A percentile compares a stretch with the other conserved stretches of the same genome.
These are phyloP conservation scores for Aspergillus saccharolyticus DNA, from an alignment of 495 filamentous ascomycete genomes.

Conservation along the genomic window DNA sequence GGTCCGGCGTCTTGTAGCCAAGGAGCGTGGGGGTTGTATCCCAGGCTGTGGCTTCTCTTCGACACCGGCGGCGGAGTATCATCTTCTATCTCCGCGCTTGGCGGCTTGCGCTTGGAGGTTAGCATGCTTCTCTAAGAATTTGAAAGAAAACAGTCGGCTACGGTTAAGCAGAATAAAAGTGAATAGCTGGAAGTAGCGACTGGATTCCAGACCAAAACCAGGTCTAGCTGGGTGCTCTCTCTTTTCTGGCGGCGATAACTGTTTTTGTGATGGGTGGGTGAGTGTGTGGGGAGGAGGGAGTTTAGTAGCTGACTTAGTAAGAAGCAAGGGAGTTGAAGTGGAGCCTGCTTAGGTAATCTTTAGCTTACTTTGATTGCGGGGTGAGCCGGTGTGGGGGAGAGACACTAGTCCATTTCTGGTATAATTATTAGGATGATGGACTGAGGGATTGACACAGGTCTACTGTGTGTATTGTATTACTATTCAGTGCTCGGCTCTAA, in stretches of 20 bases:
- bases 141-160: too few relatives aligned
- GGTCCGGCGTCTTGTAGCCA: conserved; percentile 32
- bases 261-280: background rate
- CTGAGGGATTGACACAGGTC: too few relatives aligned
- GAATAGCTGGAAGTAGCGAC: too few relatives aligned
- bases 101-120: conserved; percentile 28
- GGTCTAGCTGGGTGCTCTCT: too few relatives aligned
- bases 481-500: too few relatives aligned
- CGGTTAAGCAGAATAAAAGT: too few relatives aligned
- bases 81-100: conserved; percentile 18
- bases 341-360: background rate
- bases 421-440: too few relatives aligned
- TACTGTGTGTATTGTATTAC: too few relatives aligned
- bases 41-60: conserved; percentile 27
- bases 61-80: conserved; percentile 13
- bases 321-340: too few relatives aligned
- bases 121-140: conserved; percentile 4
- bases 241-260: background rate
- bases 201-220: too few relatives aligned
- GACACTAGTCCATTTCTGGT: background rate
- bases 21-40: conserved; percentile 34
- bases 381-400: background rate
- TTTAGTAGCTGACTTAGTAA: background rate
- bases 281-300: background rate
- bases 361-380: background rate